Evolutionary conservation across 192 early-diverging fungal species (phyloP), one percentile per base, ranked within the genome.

Genomic region (Piromyces finnis): DNA sequence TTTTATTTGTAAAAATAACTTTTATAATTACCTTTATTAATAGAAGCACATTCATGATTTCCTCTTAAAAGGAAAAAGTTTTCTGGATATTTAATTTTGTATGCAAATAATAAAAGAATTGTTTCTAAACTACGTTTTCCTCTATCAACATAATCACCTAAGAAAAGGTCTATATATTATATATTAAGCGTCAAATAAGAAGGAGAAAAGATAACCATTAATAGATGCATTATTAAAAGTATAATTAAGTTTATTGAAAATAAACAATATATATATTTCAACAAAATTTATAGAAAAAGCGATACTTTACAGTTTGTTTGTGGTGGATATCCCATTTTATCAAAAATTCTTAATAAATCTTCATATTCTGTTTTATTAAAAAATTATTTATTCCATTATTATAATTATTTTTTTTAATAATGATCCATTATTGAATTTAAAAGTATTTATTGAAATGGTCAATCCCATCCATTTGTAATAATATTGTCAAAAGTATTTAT

Each of bases 61-160:
- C 97, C 97, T 77, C 97, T 92, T 78, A 98, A 82, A n/a, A 98
- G 82, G 83, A 98, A 98, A 85, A 98, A 98, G 87, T 96, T 98
- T 82, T 96, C 95, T 0, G 95, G 94, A 82, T 94, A 96, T 84
- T 98, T 97, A 86, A 98, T 94, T 86, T 98, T 98, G 89, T 95
- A 98, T 84, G 93, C 94, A 80, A 98, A 90, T 80, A 98, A 86
- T 80, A 98, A 84, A 29, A 95, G 86, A 81, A 98, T 96, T 22
- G 95, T 98, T 85, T 98, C 97, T 77, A 98, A 88, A 81, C 92
- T 93, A 87, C 94, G 93, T 85, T 97, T 97, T 81, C 97, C 97
- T 32, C 97, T 92, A 87, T 98, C 97, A 12, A 98, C 97, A 87
- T 98, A 98, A 85, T 98, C 97, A 29, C 95, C 87, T 85, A 80